phyloP scores from a whole-genome alignment of 768 basidiomycete species.

The Podaxis carcinomalis region DNA sequence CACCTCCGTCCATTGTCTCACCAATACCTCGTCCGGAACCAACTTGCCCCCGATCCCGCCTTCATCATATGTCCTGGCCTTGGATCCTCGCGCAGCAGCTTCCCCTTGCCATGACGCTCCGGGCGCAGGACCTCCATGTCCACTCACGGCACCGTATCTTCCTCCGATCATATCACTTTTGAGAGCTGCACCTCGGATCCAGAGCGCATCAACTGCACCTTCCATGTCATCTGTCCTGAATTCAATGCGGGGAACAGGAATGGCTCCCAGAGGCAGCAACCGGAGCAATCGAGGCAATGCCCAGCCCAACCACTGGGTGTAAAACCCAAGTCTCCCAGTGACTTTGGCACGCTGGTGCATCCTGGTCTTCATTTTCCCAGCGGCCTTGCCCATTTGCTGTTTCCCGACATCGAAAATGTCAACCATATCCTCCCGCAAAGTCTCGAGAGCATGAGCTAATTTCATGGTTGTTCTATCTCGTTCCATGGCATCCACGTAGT shows the following conservation, averaged over 20 bases:
- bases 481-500: constrained; percentile 17
- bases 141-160: background rate
- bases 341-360: background rate
- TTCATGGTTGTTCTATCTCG: constrained; percentile 22
- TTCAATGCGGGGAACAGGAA: constrained; percentile 36
- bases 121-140: constrained; percentile 8
- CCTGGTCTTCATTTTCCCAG: constrained; percentile 3
- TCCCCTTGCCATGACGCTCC: constrained; percentile 5
- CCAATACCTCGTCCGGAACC: constrained; percentile 28
- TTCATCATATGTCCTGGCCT: background rate
- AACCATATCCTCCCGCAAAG: constrained; percentile 6
- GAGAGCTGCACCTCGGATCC: constrained; percentile 19
- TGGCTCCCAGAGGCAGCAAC: constrained; percentile 20
- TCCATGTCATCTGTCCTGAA: constrained; percentile 29
- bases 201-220: constrained; percentile 26
- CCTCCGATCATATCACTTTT: background rate
- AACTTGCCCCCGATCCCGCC: constrained; percentile 23
- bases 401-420: background rate
- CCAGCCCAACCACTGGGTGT: constrained; percentile 28
- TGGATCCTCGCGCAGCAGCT: background rate
- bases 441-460: constrained; percentile 16
- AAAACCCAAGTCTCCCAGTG: constrained; percentile 14
- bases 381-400: background rate
- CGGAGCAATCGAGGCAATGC: constrained; percentile 26
- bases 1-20: constrained; percentile 33